These are phyloP conservation scores for Abrus pulchellus DNA, from an alignment of 306 rosid genomes.

Conservation along the genomic window DNA sequence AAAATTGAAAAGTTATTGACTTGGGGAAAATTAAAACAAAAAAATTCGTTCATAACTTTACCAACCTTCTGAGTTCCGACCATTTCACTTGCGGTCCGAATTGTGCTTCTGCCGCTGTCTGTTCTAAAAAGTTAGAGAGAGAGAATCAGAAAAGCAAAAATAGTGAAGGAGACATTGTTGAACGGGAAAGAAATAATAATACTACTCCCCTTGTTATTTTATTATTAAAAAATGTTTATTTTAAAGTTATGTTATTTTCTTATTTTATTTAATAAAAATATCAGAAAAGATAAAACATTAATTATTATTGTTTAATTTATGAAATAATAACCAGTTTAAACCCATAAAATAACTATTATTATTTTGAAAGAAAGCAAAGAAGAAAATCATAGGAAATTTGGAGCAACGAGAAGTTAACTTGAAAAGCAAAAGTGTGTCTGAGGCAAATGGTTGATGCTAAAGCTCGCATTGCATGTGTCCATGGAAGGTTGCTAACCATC, in stretches of 20 bases:
- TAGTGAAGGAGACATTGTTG: background rate
- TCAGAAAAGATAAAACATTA: background rate
- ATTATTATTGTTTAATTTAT: background rate
- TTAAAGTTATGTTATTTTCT: too few species aligned
- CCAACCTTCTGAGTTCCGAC: conserved; percentile 29
- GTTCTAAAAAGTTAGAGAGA: background rate
- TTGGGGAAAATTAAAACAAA: background rate
- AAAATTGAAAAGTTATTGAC: background rate
- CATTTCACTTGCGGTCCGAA: conserved; percentile 37
- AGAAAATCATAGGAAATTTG: background rate
- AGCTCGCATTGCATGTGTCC: conserved; percentile 58
- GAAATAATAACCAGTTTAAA: too few species aligned
- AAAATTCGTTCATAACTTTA: conserved; percentile 42
- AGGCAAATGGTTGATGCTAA: conserved; percentile 46
- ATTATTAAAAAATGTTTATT: too few species aligned
- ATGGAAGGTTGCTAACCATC: conserved; percentile 43
- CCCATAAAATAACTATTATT: background rate
- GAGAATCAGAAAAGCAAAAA: background rate
- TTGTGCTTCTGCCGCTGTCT: conserved; percentile 25
- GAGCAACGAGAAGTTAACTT: background rate
- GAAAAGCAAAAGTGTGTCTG: conserved; percentile 40
- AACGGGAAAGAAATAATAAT: background rate
- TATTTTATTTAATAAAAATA: background rate
- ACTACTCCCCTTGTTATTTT: background rate
- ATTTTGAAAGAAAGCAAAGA: background rate